phyloP scores from a whole-genome alignment of 306 rosid species.

The Cucumis cinereus region DNA sequence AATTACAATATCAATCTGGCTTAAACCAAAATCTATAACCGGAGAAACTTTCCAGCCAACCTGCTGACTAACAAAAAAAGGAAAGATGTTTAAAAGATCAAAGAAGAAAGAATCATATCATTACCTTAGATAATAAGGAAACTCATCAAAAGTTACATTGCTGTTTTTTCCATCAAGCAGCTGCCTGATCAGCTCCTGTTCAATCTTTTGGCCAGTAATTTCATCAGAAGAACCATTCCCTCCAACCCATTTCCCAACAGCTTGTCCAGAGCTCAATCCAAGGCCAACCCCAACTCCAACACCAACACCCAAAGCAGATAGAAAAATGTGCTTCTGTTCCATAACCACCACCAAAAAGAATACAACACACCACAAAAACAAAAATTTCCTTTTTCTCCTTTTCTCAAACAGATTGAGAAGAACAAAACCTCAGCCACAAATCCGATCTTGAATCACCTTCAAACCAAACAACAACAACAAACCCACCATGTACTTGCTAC shows the following conservation, averaged over 20 bases:
- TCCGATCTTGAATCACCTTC: neutral
- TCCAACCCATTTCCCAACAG: slow-evolving; percentile 73
- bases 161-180: slow-evolving; percentile 48
- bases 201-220: slow-evolving; percentile 56
- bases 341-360: slow-evolving; percentile 15
- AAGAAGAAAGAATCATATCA: neutral
- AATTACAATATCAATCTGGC: neutral
- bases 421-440: neutral
- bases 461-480: neutral
- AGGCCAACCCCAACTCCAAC: slow-evolving; percentile 92
- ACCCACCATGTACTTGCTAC: neutral
- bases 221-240: slow-evolving; percentile 42
- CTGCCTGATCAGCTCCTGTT: slow-evolving; percentile 48
- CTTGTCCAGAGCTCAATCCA: slow-evolving; percentile 66
- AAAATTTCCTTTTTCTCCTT: neutral
- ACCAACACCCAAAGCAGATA: slow-evolving; percentile 94
- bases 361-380: neutral
- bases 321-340: slow-evolving; percentile 88
- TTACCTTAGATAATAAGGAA: slow-evolving; percentile 85
- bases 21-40: neutral
- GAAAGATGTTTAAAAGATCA: neutral
- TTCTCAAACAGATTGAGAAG: neutral
- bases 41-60: neutral
- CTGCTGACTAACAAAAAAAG: neutral
- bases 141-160: slow-evolving; percentile 51